These are phyloP conservation scores for Colletotrichum agaves DNA, from an alignment of 2,329 filamentous ascomycete genomes.

Conservation along the genomic window DNA sequence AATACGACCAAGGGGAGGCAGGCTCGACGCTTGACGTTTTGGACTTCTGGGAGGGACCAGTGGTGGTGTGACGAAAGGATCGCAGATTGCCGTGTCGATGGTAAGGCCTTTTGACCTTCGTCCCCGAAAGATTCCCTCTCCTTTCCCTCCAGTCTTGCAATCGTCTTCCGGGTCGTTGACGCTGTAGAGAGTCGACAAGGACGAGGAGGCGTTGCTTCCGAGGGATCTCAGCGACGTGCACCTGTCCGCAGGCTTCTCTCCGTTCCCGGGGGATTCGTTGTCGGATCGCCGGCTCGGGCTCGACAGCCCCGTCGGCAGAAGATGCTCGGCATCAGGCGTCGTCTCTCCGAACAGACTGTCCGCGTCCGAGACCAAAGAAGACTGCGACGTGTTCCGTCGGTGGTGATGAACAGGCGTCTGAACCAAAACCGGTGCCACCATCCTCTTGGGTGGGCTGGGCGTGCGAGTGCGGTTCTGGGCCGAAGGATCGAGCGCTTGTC, in stretches of 20 bases:
- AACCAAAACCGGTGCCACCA: not conserved
- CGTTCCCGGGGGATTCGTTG: slow-evolving; percentile 38
- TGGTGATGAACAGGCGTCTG: slow-evolving; percentile 20
- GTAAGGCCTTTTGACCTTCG: slow-evolving; percentile 15
- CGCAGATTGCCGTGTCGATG: slow-evolving; percentile 35
- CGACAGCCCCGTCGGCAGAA: slow-evolving; percentile 48
- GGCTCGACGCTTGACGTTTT: slow-evolving; percentile 7
- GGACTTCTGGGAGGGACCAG: slow-evolving; percentile 21
- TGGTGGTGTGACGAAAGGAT: slow-evolving; percentile 32
- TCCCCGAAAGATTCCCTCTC: not conserved
- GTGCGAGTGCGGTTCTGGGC: slow-evolving; percentile 11
- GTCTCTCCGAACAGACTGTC: slow-evolving; percentile 55
- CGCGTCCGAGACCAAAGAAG: slow-evolving; percentile 39
- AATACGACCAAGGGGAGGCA: slow-evolving; percentile 4
- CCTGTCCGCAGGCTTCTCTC: slow-evolving; percentile 27
- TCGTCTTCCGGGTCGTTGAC: slow-evolving; percentile 60
- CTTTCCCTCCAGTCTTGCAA: slow-evolving; percentile 3
- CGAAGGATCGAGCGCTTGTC: not conserved
- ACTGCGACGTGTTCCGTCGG: slow-evolving; percentile 23
- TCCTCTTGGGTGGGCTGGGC: slow-evolving; percentile 25
- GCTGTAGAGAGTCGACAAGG: slow-evolving; percentile 67
- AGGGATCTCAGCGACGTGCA: slow-evolving; percentile 43
- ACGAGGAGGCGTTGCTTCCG: slow-evolving; percentile 61
- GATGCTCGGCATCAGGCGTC: slow-evolving; percentile 47
- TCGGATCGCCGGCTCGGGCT: slow-evolving; percentile 56